Percentiles rank a stretch among this genome's conserved stretches.
Evolutionary conservation across 371 early-diverging fungal genomes (phyloP).

Genomic region (Batkoa obscura): DNA sequence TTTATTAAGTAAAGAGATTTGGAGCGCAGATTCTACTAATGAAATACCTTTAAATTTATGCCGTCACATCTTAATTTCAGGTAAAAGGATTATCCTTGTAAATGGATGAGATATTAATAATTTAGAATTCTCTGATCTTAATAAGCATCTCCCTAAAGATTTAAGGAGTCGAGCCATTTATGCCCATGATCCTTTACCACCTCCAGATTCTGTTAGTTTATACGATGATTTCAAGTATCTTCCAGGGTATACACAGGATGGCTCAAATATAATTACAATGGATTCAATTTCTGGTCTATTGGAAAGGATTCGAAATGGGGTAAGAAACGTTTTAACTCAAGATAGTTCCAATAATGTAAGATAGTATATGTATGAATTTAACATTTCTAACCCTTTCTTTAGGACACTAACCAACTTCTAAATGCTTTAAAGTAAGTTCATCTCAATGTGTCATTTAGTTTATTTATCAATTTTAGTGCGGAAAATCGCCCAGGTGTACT

Average conservation of each 20-base stretch:
- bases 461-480: no score
- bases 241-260: background rate
- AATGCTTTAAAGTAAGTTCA: no score
- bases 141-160: background rate
- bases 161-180: background rate
- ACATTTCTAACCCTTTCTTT: no score
- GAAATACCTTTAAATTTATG: background rate
- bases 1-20: background rate
- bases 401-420: no score
- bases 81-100: background rate
- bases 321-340: no score
- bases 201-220: background rate
- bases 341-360: no score
- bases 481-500: no score
- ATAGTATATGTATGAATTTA: no score
- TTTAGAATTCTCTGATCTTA: background rate
- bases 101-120: background rate
- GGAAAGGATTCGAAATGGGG: no score
- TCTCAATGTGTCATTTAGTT: no score
- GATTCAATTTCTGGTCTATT: no score
- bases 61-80: background rate
- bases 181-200: background rate
- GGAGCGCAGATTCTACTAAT: background rate
- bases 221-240: constrained; percentile 3
- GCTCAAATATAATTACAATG: no score